These are phyloP conservation scores for Phytophthora aleatoria DNA, from an alignment of 352 stramenopile species.

Conservation along the genomic window DNA sequence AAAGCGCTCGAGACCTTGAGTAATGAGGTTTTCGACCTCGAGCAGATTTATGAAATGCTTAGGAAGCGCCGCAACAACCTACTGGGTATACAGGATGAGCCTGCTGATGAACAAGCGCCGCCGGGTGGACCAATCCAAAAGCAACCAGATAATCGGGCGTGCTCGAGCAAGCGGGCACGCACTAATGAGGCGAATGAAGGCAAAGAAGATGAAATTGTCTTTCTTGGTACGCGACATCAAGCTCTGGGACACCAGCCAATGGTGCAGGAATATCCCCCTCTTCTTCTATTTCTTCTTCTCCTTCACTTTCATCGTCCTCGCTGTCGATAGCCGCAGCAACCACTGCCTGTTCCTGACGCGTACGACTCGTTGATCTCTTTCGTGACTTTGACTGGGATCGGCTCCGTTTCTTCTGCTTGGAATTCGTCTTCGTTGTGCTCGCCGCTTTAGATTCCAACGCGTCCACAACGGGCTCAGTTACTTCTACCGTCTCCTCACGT, in stretches of 20 bases:
- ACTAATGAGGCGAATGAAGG: slow-evolving; percentile 2
- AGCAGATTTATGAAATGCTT: background rate
- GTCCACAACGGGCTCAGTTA: background rate
- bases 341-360: slow-evolving; percentile 5
- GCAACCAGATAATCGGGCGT: background rate
- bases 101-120: background rate
- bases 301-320: slow-evolving; percentile 2
- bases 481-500: background rate
- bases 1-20: background rate
- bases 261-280: background rate
- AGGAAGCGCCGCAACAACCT: background rate
- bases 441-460: background rate
- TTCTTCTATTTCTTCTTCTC: slow-evolving; percentile 4
- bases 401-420: slow-evolving; percentile 3
- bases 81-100: background rate
- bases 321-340: background rate
- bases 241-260: slow-evolving; percentile 3
- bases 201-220: slow-evolving; percentile 2
- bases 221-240: slow-evolving; percentile 8
- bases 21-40: slow-evolving; percentile 4
- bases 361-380: slow-evolving; percentile 6
- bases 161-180: slow-evolving; percentile 1
- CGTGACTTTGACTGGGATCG: slow-evolving; percentile 6
- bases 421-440: background rate
- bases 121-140: slow-evolving; percentile 2